phyloP scores from a whole-genome alignment of 441 rosid species.

The Jatropha multifida region DNA sequence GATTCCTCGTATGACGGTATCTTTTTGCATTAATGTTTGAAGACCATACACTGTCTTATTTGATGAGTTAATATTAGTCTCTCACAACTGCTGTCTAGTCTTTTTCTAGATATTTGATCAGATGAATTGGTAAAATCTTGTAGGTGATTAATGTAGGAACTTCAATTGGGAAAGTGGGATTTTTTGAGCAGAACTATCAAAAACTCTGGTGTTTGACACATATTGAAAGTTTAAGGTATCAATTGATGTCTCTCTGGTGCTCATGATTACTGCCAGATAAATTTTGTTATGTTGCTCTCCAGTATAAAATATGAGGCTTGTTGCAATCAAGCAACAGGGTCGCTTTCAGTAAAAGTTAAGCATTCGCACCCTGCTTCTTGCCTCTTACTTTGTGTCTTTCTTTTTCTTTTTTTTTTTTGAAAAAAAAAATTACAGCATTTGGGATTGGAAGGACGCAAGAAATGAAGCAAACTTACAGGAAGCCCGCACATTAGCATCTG shows the following conservation, averaged over 20 bases:
- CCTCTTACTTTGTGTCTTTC: not conserved
- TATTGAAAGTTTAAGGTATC: constrained; percentile 86
- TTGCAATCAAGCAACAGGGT: not conserved
- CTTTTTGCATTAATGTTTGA: not conserved
- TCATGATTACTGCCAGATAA: not conserved
- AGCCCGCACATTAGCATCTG: constrained; percentile 81
- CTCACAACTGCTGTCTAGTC: not conserved
- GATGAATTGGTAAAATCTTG: constrained; percentile 14
- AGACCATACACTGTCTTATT: not conserved
- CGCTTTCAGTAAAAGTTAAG: not conserved
- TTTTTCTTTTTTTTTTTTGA: not conserved
- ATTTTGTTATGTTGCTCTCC: not conserved
- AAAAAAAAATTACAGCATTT: constrained; percentile 44
- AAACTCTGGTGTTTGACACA: constrained; percentile 97
- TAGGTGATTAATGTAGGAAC: constrained; percentile 95
- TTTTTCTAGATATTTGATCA: not conserved
- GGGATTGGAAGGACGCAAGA: constrained; percentile 76
- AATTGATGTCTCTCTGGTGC: constrained; percentile 3
- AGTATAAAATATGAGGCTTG: not conserved
- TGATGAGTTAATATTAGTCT: not conserved
- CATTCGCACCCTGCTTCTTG: not conserved
- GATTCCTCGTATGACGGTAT: not conserved
- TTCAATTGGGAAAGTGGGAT: constrained; percentile 83
- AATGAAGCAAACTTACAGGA: constrained; percentile 63
- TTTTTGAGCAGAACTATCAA: constrained; percentile 58